These are phyloP conservation scores for Phialocephala subalpina DNA, from an alignment of 2,329 filamentous ascomycete species.

Conservation along the genomic window DNA sequence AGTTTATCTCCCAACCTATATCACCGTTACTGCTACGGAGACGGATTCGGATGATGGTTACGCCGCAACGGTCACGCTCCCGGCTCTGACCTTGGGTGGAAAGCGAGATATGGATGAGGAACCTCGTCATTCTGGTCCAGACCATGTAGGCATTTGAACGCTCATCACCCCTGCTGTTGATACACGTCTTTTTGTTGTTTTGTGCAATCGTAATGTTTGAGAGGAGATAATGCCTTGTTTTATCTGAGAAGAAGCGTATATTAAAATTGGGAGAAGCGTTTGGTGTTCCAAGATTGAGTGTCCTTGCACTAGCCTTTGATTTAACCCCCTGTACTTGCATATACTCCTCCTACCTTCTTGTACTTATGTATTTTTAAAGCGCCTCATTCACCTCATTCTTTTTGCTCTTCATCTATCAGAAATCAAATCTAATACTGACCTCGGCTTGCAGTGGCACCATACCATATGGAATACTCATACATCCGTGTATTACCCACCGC, in stretches of 20 bases:
- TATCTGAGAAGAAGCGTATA: background rate
- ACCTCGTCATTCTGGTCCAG: background rate
- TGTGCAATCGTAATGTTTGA: background rate
- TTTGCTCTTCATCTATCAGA: background rate
- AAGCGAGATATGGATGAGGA: background rate
- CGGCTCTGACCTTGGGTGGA: background rate
- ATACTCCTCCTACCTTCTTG: background rate
- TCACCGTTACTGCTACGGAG: background rate
- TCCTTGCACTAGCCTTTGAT: slow-evolving; percentile 1
- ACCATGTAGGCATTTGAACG: background rate
- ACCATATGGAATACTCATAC: background rate
- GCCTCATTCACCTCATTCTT: background rate
- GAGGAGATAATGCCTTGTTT: background rate
- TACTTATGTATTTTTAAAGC: background rate
- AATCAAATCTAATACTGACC: background rate
- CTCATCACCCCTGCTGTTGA: background rate
- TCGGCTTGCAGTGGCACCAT: background rate
- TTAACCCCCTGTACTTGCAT: background rate
- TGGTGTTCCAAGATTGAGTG: background rate
- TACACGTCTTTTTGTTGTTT: background rate
- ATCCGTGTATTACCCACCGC: background rate
- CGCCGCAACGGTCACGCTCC: background rate
- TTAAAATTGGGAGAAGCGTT: background rate
- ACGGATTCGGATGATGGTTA: background rate
- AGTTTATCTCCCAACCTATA: background rate